phyloP scores from a whole-genome alignment of 148 eudicot genomes.

The Vaccinium corymbosum region DNA sequence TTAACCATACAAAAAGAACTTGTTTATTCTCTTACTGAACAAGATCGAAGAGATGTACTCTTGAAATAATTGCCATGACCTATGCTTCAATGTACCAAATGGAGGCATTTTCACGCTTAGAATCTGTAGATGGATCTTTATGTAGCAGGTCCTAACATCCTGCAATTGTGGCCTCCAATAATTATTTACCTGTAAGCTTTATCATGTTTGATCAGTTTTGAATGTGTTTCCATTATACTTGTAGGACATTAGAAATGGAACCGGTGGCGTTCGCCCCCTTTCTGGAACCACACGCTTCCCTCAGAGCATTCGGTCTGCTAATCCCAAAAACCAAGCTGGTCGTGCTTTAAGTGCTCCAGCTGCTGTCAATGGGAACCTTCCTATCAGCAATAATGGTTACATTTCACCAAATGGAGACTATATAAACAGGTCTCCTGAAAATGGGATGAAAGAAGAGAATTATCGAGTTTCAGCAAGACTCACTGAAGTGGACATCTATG shows the following conservation, averaged over 20 bases:
- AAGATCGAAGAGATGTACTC: not conserved
- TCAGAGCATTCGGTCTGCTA: conserved; percentile 78
- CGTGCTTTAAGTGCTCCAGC: conserved; percentile 43
- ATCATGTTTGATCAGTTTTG: not conserved
- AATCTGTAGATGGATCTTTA: not conserved
- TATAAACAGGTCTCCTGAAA: conserved; percentile 42
- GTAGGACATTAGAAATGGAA: conserved; percentile 78
- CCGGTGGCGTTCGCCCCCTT: conserved; percentile 60
- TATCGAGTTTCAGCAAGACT: conserved; percentile 52
- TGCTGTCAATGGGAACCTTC: conserved; percentile 52
- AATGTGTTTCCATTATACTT: conserved; percentile 1
- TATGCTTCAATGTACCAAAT: not conserved
- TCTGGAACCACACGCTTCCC: conserved; percentile 80
- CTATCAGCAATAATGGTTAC: conserved; percentile 37
- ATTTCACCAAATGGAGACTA: conserved; percentile 40
- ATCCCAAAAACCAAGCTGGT: conserved; percentile 44
- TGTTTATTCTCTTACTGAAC: not conserved
- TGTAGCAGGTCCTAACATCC: not conserved
- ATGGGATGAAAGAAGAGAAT: conserved; percentile 53
- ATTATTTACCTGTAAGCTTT: not conserved
- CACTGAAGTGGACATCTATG: conserved; percentile 63
- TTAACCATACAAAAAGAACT: not conserved
- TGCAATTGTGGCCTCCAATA: not conserved
- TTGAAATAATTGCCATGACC: not conserved
- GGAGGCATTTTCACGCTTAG: not conserved